Evolutionary conservation across 108 stramenopile genomes (phyloP), one percentile per base, ranked within the genome.

Genomic region (Pelagomonas calceolata): DNA sequence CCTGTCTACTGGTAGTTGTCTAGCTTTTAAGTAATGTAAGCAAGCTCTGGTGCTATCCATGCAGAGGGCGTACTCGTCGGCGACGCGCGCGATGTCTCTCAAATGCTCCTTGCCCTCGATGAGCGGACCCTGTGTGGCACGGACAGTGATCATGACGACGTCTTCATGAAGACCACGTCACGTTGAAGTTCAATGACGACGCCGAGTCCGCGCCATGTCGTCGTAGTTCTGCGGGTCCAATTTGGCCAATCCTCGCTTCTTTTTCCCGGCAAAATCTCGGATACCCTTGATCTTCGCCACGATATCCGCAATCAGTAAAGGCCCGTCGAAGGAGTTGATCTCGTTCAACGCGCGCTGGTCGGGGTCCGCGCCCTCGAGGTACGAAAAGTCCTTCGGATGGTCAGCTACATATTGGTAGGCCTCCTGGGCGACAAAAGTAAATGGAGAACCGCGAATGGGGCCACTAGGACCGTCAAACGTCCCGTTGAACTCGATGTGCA

Each of bases 401-500:
- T 64, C n/a, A 17, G 34, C 64, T 12, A 65, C 26, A 14, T 64
- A 31, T n/a, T 65, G 64, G 14, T 43, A 44, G 51, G 4, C 32
- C 12, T 33, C 73, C 34, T 33, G 66, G 34, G 70, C 74, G 15
- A 63, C 12, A 30, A 75, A 26, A 21, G 60, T 68, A 70, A 89
- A 76, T 1, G 89, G 88, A 34, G 85, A 86, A n/a, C 91, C 91
- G 21, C 88, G 78, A 64, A 92, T 76, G 44, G 67, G 73, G 37
- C 89, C 89, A 0, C 76, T 85, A 32, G 76, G 65, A 12, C 89
- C 88, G 29, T 75, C 43, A 63, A 90, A 90, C 5, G 88, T 88
- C 0, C 91, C 91, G n/a, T 66, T 63, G 78, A 90, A 92, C 9
- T 75, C 75, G n/a, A 92, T 84, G 31, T 73, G 36, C 37, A 92